Evolutionary conservation across 768 basidiomycete genomes (phyloP).

Genomic region (Ramaria sp.): DNA sequence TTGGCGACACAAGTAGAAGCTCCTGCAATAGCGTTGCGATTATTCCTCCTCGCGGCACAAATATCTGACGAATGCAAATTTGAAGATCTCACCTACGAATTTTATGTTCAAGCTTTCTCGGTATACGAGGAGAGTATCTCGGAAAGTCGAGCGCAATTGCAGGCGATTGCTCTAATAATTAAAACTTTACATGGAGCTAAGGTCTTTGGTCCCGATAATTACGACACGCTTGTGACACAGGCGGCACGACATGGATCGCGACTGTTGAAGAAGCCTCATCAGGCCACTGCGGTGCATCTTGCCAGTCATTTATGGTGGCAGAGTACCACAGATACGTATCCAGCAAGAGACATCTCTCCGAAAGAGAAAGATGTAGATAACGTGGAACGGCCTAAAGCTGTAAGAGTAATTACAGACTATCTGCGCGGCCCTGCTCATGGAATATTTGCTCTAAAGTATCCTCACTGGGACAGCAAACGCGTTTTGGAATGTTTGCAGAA

Average conservation of each 20-base stretch:
- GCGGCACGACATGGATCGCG: slow-evolving; percentile 97
- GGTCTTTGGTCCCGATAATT: slow-evolving; percentile 92
- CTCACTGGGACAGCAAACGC: slow-evolving; percentile 91
- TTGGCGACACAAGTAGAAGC: slow-evolving; percentile 91
- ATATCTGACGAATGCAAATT: slow-evolving; percentile 91
- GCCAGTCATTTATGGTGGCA: slow-evolving; percentile 99
- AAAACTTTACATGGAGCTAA: slow-evolving; percentile 78
- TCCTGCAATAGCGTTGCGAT: slow-evolving; percentile 80
- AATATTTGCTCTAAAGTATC: slow-evolving; percentile 37
- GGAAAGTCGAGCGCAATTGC: slow-evolving; percentile 89
- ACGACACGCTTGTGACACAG: slow-evolving; percentile 96
- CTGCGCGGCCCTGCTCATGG: not conserved
- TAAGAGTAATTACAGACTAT: slow-evolving; percentile 25
- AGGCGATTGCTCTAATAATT: slow-evolving; percentile 95
- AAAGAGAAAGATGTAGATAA: slow-evolving; percentile 36
- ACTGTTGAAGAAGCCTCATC: slow-evolving; percentile 95
- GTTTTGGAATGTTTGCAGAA: slow-evolving; percentile 97
- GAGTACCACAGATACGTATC: slow-evolving; percentile 36
- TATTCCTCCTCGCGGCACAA: slow-evolving; percentile 94
- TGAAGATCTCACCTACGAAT: slow-evolving; percentile 93
- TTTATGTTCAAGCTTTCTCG: slow-evolving; percentile 95
- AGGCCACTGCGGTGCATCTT: slow-evolving; percentile 85
- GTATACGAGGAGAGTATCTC: slow-evolving; percentile 98
- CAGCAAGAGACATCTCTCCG: slow-evolving; percentile 10
- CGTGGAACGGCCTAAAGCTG: slow-evolving; percentile 32